Conservation (phyloP, 2,329 filamentous ascomycete genomes). For the Cytospora schulzeri region DNA sequence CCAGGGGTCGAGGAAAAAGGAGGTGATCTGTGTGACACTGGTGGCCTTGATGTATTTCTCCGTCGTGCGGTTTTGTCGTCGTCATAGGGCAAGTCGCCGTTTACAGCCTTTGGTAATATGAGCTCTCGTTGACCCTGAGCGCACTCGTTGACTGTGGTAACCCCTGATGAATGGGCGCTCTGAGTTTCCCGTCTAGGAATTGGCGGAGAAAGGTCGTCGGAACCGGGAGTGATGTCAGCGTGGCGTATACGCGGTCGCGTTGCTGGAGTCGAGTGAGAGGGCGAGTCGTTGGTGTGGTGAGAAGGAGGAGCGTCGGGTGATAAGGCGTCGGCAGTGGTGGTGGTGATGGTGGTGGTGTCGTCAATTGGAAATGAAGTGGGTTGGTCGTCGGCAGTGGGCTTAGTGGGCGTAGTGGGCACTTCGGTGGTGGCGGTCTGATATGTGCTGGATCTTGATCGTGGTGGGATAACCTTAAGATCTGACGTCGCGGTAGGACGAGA, state of each 20-base stretch:
- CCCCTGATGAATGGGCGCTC: slow-evolving; percentile 31
- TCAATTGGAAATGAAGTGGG: background rate
- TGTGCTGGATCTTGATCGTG: slow-evolving; percentile 41
- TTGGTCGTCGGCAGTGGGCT: slow-evolving; percentile 29
- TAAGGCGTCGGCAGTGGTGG: slow-evolving; percentile 1
- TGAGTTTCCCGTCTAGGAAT: slow-evolving; percentile 35
- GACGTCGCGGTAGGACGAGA: slow-evolving; percentile 28
- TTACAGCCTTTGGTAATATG: slow-evolving; percentile 44
- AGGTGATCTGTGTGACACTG: slow-evolving; percentile 53
- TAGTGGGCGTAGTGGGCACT: slow-evolving; percentile 29
- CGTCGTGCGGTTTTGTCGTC: slow-evolving; percentile 33
- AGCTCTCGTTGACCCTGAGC: slow-evolving; percentile 51
- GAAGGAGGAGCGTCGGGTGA: slow-evolving; percentile 26
- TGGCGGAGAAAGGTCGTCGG: slow-evolving; percentile 7
- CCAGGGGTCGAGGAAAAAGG: slow-evolving; percentile 34
- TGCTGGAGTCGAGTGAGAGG: slow-evolving; percentile 22
- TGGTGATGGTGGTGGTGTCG: background rate
- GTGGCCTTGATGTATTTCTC: slow-evolving; percentile 47
- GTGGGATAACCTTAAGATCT: slow-evolving; percentile 32
- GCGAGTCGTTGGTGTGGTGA: slow-evolving; percentile 28
- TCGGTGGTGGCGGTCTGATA: slow-evolving; percentile 39
- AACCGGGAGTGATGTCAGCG: slow-evolving; percentile 33
- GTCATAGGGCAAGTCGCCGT: slow-evolving; percentile 20
- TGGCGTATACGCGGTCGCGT: slow-evolving; percentile 28
- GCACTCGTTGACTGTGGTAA: slow-evolving; percentile 40